Evolutionary conservation across 768 basidiomycete genomes (phyloP).

Genomic region (Mycena alexandri): DNA sequence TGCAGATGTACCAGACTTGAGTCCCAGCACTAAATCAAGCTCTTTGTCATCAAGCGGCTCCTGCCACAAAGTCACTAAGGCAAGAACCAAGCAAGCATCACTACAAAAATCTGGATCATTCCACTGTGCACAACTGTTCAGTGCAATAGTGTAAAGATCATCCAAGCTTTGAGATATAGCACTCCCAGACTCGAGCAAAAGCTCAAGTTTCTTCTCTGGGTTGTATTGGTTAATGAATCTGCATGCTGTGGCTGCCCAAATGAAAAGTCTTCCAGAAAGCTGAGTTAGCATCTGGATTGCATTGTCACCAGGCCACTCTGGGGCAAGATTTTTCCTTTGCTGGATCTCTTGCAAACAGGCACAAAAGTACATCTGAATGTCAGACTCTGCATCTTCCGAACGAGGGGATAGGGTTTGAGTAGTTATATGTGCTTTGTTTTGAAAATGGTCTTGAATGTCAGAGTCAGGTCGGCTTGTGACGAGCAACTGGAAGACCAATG

Average conservation of each 20-base stretch:
- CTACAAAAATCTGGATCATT: too few relatives aligned
- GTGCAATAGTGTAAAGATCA: slow-evolving; percentile 4
- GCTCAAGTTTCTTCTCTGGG: background rate
- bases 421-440: background rate
- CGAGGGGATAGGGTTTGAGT: too few relatives aligned
- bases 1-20: background rate
- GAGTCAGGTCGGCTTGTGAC: background rate
- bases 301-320: background rate
- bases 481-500: background rate
- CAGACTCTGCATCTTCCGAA: background rate
- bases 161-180: too few relatives aligned
- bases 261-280: slow-evolving; percentile 1
- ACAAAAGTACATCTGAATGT: background rate
- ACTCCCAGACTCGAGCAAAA: too few relatives aligned
- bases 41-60: too few relatives aligned
- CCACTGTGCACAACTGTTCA: too few relatives aligned
- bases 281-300: background rate
- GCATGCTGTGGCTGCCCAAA: slow-evolving; percentile 7
- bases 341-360: too few relatives aligned
- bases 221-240: background rate
- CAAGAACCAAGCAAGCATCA: too few relatives aligned
- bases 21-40: background rate
- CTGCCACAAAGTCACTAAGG: too few relatives aligned
- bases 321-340: background rate
- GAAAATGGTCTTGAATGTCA: background rate